Evolutionary conservation across 768 basidiomycete species (phyloP), one percentile per base, ranked within the genome.

Genomic region (Strobilomyces dryophilus): DNA sequence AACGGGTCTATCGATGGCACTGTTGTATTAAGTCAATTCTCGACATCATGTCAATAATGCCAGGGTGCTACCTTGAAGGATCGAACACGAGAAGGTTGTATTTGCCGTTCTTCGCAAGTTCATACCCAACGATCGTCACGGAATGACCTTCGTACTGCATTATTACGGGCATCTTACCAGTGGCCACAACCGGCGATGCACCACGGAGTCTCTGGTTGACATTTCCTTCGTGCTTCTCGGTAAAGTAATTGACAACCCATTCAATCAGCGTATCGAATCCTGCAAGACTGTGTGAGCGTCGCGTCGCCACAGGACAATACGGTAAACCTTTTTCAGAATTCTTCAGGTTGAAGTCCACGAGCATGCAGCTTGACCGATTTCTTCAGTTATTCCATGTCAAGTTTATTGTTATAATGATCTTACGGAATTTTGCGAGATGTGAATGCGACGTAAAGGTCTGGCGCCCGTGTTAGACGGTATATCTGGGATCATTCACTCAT

Each of bases 101-200:
- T 12, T 72, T 67, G 8, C 83, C 85, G 15, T 73, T 73, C 59
- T 77, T 80, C 49, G 73, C 75, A 36, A 84, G 69, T 67, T 95
- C 91, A 60, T 87, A 94, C 2, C 93, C 93, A 3, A 97, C 77
- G 12, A 97, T 82, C 5, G 87, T 86, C 24, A 88, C 72, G n/a
- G 93, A 97, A 71, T 97, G 93, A 0, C 92, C 91, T 8, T 77
- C 66, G 62, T 90, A 84, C 73, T 95, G 86, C 46, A 95, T 73
- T 40, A 95, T 85, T 29, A 97, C 63, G 9, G 93, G 93, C 80
- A 92, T 84, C 60, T 79, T 82, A 20, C 80, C 68, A 0, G 88
- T 85, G 26, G 74, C 65, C 10, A 74, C 59, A 8, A 94, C 76
- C 5, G 84, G 75, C 0, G 76, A 72, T 2, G 78, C 76, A 1